phyloP scores from a whole-genome alignment of 495 filamentous ascomycete genomes.

The Astrothelium subdiscretum region DNA sequence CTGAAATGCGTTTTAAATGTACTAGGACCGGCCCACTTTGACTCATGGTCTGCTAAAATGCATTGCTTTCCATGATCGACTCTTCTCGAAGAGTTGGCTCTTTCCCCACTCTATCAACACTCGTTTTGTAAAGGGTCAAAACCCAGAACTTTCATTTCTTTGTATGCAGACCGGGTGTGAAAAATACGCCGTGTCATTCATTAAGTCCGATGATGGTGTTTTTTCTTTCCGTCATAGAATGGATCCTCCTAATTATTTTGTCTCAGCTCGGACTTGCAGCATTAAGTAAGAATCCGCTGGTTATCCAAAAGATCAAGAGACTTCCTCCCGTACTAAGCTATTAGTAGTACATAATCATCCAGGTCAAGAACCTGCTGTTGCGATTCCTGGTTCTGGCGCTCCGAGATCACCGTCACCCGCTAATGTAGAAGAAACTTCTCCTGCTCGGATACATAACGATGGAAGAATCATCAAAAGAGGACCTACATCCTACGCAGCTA shows the following conservation, averaged over 20 bases:
- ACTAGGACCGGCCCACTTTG: too few relatives aligned
- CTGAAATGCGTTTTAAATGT: too few relatives aligned
- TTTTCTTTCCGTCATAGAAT: not conserved
- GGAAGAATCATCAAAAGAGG: not conserved
- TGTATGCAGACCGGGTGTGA: not conserved
- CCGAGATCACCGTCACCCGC: not conserved
- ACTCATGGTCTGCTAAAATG: conserved; percentile 1
- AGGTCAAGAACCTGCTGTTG: not conserved
- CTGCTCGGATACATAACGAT: not conserved
- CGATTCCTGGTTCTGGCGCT: not conserved
- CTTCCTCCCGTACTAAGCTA: not conserved
- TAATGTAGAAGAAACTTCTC: not conserved
- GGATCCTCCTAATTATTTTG: not conserved
- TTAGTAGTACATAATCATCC: not conserved
- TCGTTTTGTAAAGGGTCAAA: not conserved
- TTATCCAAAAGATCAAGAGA: not conserved
- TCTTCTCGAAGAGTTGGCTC: not conserved
- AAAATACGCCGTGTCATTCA: not conserved
- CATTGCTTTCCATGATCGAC: not conserved
- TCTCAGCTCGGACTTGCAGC: not conserved
- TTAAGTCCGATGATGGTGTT: not conserved
- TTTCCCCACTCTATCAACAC: not conserved
- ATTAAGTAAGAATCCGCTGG: not conserved
- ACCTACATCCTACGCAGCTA: not conserved
- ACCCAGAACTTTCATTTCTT: not conserved